Evolutionary conservation across 169 alveolate species (phyloP).

Genomic region (Besnoitia besnoiti): DNA sequence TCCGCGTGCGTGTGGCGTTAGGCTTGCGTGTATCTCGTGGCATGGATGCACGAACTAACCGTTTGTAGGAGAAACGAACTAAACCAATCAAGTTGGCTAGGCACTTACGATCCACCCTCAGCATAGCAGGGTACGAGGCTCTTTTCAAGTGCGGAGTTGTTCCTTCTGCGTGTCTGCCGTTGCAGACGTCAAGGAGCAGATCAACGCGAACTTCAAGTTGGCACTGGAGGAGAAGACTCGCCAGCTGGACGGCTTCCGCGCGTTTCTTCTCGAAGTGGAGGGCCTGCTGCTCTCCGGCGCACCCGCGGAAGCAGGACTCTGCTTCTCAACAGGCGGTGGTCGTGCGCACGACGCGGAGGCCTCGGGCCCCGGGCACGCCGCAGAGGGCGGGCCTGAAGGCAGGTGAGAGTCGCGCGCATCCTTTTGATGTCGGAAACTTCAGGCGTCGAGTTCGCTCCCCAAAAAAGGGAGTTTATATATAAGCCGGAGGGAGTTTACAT

Average conservation of each 20-base stretch:
- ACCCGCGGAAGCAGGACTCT: background rate
- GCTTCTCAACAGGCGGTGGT: background rate
- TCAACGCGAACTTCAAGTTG: conserved; percentile 28
- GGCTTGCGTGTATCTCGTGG: too few species aligned
- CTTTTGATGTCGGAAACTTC: too few species aligned
- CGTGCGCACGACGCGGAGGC: background rate
- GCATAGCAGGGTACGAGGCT: too few species aligned
- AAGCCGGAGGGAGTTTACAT: too few species aligned
- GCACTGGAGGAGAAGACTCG: conserved; percentile 44
- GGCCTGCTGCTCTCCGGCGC: background rate
- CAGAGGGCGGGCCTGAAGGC: background rate
- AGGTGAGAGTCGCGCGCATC: background rate
- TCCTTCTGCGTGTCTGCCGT: background rate
- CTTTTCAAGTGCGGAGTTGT: too few species aligned
- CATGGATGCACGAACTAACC: too few species aligned
- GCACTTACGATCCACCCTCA: too few species aligned
- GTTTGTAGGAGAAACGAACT: too few species aligned
- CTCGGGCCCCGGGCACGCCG: background rate
- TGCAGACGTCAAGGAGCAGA: conserved; percentile 57
- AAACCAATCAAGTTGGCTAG: too few species aligned
- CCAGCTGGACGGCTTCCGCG: conserved; percentile 20
- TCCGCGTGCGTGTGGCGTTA: too few species aligned
- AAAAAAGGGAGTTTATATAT: too few species aligned
- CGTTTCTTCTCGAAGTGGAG: conserved; percentile 52
- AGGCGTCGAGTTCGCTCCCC: too few species aligned